Percentiles rank a stretch among this genome's conserved stretches.
Conservation (phyloP, 305 asterid species). For the Andrographis paniculata region DNA sequence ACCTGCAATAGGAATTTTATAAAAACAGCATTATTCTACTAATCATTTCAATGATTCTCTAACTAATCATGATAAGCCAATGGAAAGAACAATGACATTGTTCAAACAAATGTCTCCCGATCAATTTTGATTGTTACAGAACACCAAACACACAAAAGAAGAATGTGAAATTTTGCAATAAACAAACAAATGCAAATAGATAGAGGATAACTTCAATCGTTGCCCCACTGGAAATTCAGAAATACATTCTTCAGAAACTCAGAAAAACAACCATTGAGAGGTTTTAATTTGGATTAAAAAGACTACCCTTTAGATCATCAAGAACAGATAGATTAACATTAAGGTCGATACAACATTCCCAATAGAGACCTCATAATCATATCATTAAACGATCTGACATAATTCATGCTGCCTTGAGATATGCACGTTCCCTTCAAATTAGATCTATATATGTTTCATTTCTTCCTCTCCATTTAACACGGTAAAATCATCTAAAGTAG, state of each 20-base stretch:
- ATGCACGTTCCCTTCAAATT: too few relatives aligned
- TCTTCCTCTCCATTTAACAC: too few relatives aligned
- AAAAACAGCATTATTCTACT: not conserved
- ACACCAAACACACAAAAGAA: not conserved
- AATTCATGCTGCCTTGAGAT: too few relatives aligned
- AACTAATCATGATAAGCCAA: too few relatives aligned
- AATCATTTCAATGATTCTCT: not conserved
- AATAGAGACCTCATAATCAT: too few relatives aligned
- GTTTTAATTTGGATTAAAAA: too few relatives aligned
- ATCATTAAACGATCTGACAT: too few relatives aligned
- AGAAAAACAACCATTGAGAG: not conserved
- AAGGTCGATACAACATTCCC: too few relatives aligned
- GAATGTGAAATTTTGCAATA: not conserved
- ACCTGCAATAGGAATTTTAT: conserved; percentile 28
- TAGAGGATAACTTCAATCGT: not conserved
- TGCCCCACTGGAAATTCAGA: not conserved
- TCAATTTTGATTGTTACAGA: not conserved
- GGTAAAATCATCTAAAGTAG: too few relatives aligned
- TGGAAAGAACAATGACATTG: not conserved
- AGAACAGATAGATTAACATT: too few relatives aligned
- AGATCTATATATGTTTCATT: too few relatives aligned
- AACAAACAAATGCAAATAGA: not conserved
- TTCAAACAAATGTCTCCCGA: not conserved
- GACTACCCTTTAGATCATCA: too few relatives aligned
- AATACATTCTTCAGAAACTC: not conserved